Evolutionary conservation across 2,329 filamentous ascomycete species (phyloP), one percentile per base, ranked within the genome.

Genomic region (Ceratocystis ficicola): DNA sequence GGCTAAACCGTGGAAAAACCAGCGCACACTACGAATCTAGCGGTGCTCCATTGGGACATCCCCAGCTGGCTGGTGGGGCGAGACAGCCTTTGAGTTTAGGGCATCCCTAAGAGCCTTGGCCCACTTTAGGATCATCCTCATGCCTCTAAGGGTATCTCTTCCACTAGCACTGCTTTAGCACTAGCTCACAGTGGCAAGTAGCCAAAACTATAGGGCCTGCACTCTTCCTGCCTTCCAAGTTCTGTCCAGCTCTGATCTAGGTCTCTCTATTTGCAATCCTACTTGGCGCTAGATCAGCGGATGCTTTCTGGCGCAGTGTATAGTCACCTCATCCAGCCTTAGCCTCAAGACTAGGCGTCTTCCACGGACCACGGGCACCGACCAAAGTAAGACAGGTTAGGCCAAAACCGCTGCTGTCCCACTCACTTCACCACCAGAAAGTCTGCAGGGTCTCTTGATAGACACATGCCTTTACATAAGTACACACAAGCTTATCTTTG

Each of bases 391-490:
- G 48, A 52, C 48, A 52, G 6, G 1, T 28, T 52, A 25, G 48
- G 10, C 22, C 48, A 52, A 52, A 52, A 52, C 48, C 22, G 22
- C 36, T 15, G 12, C 36, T 41, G 3, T 12, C 10, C 36, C 36
- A 12, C 12, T 41, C 36, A 41, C 36, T 10, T 10, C 22, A 52
- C 12, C 48, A 52, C 12, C 8, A 52, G 25, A 50, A 17, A 52
- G 36, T 41, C 36, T 25, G 48, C 55, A 59, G 55, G 55, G 55
- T 59, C 55, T 59, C 55, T 59, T 59, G 48, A 25, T 28, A 52
- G 28, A 32, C 36, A 41, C 10, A 41, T 15, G 15, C 36, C 3
- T 41, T 41, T 41, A 41, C 36, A 41, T 41, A 41, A 41, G 36
- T 15, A 4, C 36, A 4, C 10, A 3, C 36, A 41, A 41, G 36